Conservation (phyloP, 495 filamentous ascomycete genomes). For the Talaromyces stipitatus region DNA sequence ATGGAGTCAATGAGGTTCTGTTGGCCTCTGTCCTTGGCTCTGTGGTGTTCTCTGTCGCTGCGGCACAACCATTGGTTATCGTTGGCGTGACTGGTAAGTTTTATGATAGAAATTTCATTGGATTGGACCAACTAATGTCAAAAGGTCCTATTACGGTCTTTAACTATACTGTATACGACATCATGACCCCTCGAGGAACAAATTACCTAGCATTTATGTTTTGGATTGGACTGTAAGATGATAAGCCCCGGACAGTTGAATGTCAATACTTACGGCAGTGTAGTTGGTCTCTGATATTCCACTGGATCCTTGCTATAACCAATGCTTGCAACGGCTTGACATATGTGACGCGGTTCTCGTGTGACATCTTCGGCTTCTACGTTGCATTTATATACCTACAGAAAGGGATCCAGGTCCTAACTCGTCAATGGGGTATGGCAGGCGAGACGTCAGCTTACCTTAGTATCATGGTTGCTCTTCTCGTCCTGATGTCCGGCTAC, state of each 20-base stretch:
- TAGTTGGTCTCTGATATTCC: constrained; percentile 72
- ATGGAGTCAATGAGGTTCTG: constrained; percentile 79
- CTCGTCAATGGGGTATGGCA: constrained; percentile 46
- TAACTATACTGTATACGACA: constrained; percentile 82
- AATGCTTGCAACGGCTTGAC: constrained; percentile 74
- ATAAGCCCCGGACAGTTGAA: background rate
- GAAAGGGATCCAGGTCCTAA: constrained; percentile 74
- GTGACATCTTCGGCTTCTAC: constrained; percentile 85
- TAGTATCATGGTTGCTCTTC: constrained; percentile 62
- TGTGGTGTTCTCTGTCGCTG: constrained; percentile 66
- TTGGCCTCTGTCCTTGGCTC: constrained; percentile 70
- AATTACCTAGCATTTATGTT: constrained; percentile 80
- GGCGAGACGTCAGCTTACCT: constrained; percentile 63
- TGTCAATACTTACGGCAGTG: constrained; percentile 6
- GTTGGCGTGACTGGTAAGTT: constrained; percentile 75
- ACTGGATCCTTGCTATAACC: constrained; percentile 69
- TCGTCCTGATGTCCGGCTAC: constrained; percentile 67
- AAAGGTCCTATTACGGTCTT: constrained; percentile 76
- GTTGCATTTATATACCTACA: constrained; percentile 82
- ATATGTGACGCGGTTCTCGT: constrained; percentile 79
- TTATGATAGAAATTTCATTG: background rate
- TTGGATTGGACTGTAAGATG: constrained; percentile 65
- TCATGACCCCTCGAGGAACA: constrained; percentile 58
- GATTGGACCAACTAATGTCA: background rate
- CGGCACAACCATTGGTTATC: constrained; percentile 76